Base-by-base conservation (phyloP, 176 grass and related monocot genomes). In the Aegilops umbellulata region DNA sequence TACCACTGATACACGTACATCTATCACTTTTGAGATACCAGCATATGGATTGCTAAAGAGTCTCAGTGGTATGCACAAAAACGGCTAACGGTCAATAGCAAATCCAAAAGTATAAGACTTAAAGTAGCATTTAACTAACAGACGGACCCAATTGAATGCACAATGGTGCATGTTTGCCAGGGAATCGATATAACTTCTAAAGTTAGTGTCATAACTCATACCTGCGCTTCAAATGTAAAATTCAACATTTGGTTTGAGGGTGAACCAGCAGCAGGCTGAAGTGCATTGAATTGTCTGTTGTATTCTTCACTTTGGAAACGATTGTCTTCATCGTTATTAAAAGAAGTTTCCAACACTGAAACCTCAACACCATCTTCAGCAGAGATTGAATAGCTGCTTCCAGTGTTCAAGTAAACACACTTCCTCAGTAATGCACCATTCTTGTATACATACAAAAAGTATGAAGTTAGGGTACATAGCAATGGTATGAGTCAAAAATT, bases 171-270 rank as follows among this genome's bases (percentile, higher is more conserved):
- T 23, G 29, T 68, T 47, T 35, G 8, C 38, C 10, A 12, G 67
- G 39, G 42, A 85, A 60, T 34, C 62, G 31, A 75, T 32, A 79
- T 64, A 66, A 34, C 41, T 34, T n/a, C 67, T 15, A 82, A 71
- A 65, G 71, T 20, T 65, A 65, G 15, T 83, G 78, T 62, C 58
- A 32, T 32, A 32, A 36, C 35, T 36, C 35, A 57, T 90, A 98
- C 96, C 92, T 98, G 96, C 66, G 93, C 93, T 85, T 98, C 96
- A 88, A 95, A 95, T 47, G 91, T 95, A 89, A 95, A 93, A 86
- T 86, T 95, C 29, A 92, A 70, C 42, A 95, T 89, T 87, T 91
- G 79, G 77, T 58, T 89, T 77, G 90, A 86, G 8, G 78, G 26
- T 46, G 75, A 47, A 89, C 85, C 88, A 68, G 42, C 39, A 58